Evolutionary conservation across 2,329 filamentous ascomycete species (phyloP).

Genomic region (Neobulgaria alba): DNA sequence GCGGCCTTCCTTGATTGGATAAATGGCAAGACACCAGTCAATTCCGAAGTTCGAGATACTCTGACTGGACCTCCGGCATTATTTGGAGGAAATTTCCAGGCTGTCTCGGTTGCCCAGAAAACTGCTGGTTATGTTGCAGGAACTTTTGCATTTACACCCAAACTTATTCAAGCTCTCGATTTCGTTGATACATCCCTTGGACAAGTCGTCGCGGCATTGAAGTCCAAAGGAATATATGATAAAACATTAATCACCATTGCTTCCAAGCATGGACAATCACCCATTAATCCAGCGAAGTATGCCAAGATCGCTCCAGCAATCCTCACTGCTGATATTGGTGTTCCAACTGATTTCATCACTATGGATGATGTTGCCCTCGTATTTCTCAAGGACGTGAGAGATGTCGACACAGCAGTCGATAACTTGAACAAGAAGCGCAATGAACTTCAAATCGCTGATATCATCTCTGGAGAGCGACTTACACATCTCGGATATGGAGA

Average conservation of each 20-base stretch:
- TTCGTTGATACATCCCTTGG: conserved; percentile 27
- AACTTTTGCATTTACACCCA: conserved; percentile 16
- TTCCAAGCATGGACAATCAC: conserved; percentile 26
- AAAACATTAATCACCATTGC: conserved; percentile 24
- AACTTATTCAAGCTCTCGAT: conserved; percentile 21
- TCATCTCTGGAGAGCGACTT: conserved; percentile 20
- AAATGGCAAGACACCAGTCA: conserved; percentile 10
- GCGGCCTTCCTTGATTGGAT: conserved; percentile 24
- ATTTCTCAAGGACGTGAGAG: conserved; percentile 20
- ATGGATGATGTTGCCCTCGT: conserved; percentile 26
- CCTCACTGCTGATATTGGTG: conserved; percentile 16
- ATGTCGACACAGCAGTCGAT: conserved; percentile 17
- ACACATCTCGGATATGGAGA: conserved; percentile 22
- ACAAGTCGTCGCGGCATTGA: conserved; percentile 18
- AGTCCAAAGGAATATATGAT: conserved; percentile 22
- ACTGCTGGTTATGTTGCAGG: conserved; percentile 21
- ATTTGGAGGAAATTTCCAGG: conserved; percentile 28
- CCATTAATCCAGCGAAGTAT: conserved; percentile 23
- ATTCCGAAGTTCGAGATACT: conserved; percentile 13
- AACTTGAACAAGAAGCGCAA: conserved; percentile 17
- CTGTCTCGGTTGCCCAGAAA: conserved; percentile 26
- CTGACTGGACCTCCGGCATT: conserved; percentile 16
- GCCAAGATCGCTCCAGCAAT: conserved; percentile 14
- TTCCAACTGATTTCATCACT: conserved; percentile 10
- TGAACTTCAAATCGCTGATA: conserved; percentile 17